A percentile compares a stretch with the other conserved stretches of the same genome.
These are phyloP conservation scores for Blastomyces silverae DNA, from an alignment of 2,329 filamentous ascomycete species.

Conservation along the genomic window DNA sequence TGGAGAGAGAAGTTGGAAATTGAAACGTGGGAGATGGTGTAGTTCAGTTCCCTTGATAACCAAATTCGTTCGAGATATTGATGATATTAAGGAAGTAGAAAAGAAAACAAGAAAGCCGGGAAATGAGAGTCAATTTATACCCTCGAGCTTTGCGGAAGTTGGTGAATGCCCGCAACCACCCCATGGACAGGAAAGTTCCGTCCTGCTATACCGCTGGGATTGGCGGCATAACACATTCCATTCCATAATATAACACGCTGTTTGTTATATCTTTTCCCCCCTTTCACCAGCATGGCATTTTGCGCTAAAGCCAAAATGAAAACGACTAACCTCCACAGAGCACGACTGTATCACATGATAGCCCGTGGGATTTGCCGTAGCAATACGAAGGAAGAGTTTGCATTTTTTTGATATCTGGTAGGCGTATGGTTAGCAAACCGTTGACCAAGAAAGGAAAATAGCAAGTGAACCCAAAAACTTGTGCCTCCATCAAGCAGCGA, in stretches of 20 bases:
- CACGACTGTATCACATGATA: not conserved
- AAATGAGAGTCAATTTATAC: conserved; percentile 1
- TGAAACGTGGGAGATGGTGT: not conserved
- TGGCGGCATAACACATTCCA: not conserved
- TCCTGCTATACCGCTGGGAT: not conserved
- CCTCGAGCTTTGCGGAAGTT: not conserved
- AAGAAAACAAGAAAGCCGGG: not conserved
- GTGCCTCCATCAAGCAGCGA: not conserved
- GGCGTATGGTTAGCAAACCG: not conserved
- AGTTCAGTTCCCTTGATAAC: not conserved
- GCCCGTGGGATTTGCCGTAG: not conserved
- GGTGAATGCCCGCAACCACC: not conserved
- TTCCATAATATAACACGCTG: not conserved
- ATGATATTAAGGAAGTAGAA: not conserved
- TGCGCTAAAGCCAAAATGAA: not conserved
- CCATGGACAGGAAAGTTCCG: not conserved
- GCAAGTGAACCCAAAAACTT: not conserved
- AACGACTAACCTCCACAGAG: not conserved
- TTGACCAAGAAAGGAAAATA: not conserved
- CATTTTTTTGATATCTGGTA: not conserved
- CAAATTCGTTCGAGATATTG: not conserved
- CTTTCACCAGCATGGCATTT: not conserved
- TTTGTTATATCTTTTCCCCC: not conserved
- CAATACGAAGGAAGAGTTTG: not conserved
- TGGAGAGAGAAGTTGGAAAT: not conserved